Evolutionary conservation across 805 yeast genomes (phyloP).

Genomic region (Lipomyces orientalis): DNA sequence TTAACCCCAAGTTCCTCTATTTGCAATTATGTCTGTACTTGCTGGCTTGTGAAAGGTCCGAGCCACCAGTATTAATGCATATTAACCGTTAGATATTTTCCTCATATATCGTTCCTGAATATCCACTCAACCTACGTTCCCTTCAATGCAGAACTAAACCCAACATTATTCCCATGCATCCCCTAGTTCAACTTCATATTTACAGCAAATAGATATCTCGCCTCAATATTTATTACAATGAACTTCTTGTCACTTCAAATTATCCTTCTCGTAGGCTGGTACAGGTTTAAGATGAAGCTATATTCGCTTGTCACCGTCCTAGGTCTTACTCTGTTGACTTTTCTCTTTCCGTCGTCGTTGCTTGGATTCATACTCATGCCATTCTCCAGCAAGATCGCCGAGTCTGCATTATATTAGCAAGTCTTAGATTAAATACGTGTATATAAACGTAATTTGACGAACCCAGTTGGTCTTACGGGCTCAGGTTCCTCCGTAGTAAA

Average conservation of each 20-base stretch:
- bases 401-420: conserved; percentile 42
- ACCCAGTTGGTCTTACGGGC: conserved; percentile 61
- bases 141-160: conserved; percentile 1
- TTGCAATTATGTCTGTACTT: background rate
- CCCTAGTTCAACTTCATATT: background rate
- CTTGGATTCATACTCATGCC: conserved; percentile 97
- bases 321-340: conserved; percentile 7
- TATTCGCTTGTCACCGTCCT: background rate
- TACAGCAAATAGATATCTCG: background rate
- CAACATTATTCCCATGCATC: background rate
- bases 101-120: background rate
- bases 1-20: background rate
- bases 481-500: conserved; percentile 67
- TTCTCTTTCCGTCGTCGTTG: conserved; percentile 55
- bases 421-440: background rate
- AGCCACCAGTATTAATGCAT: background rate
- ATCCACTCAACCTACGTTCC: background rate
- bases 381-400: conserved; percentile 73
- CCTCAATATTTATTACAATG: background rate
- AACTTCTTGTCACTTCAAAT: background rate
- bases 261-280: background rate
- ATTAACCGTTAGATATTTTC: background rate
- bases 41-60: background rate
- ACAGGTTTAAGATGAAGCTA: background rate
- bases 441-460: conserved; percentile 3